Evolutionary conservation across 495 filamentous ascomycete genomes (phyloP).

Genomic region (Ascodesmis nigricans): DNA sequence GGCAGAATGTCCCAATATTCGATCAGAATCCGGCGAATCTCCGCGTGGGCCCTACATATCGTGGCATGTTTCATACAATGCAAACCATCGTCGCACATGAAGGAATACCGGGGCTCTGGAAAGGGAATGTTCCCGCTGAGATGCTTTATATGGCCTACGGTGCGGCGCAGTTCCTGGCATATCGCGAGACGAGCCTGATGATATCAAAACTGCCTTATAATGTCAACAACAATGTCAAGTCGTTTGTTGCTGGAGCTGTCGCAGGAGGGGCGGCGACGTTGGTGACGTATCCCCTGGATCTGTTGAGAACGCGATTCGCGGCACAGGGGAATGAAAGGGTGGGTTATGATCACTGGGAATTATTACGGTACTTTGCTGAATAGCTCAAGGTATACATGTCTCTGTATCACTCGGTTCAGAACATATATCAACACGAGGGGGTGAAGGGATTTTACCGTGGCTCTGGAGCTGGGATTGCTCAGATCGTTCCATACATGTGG

Average conservation of each 20-base stretch:
- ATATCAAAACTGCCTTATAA: conserved; percentile 28
- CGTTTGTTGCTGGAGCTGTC: conserved; percentile 58
- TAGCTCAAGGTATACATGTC: conserved; percentile 48
- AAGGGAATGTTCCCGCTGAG: conserved; percentile 92
- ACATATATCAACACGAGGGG: conserved; percentile 62
- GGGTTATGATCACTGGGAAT: not conserved
- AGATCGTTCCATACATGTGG: conserved; percentile 80
- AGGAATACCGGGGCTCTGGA: conserved; percentile 78
- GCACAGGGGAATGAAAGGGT: conserved; percentile 64
- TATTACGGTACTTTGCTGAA: no score
- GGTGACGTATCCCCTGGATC: conserved; percentile 75
- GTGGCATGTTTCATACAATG: conserved; percentile 59
- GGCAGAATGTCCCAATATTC: conserved; percentile 20
- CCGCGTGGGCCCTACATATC: conserved; percentile 42
- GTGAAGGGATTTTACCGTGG: conserved; percentile 65
- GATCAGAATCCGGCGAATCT: conserved; percentile 28
- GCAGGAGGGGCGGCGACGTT: conserved; percentile 66
- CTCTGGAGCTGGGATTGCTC: conserved; percentile 50
- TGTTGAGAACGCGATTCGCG: conserved; percentile 84
- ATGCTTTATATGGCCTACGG: conserved; percentile 79
- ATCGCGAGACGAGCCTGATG: conserved; percentile 44
- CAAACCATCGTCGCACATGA: conserved; percentile 52
- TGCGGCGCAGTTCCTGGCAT: conserved; percentile 74
- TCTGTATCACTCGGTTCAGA: conserved; percentile 38
- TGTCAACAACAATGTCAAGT: conserved; percentile 36